phyloP scores from a whole-genome alignment of 2,329 filamentous ascomycete genomes.

The Colletotrichum endophyticum region DNA sequence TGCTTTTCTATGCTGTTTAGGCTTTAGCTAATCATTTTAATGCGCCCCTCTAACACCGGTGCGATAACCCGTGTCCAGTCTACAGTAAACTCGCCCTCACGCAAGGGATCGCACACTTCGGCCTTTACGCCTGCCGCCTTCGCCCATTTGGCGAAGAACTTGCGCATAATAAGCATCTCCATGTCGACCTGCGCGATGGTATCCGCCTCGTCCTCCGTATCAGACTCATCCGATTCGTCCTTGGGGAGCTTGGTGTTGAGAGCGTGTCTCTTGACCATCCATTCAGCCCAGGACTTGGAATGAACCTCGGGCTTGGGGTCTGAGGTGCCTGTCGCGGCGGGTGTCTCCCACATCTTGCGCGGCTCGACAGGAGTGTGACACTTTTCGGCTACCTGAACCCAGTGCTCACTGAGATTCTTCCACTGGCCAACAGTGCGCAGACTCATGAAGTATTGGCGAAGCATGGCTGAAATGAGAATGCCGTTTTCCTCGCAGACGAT shows the following conservation, averaged over 20 bases:
- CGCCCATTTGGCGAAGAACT: slow-evolving; percentile 77
- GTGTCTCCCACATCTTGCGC: slow-evolving; percentile 37
- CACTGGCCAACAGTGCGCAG: slow-evolving; percentile 82
- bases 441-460: slow-evolving; percentile 91
- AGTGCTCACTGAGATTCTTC: slow-evolving; percentile 75
- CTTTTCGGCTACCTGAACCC: slow-evolving; percentile 67
- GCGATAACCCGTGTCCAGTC: slow-evolving; percentile 84
- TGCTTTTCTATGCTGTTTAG: neutral
- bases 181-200: slow-evolving; percentile 51
- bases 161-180: slow-evolving; percentile 69
- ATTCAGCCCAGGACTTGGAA: slow-evolving; percentile 38
- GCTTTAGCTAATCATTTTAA: slow-evolving; percentile 49
- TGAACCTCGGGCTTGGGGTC: slow-evolving; percentile 22
- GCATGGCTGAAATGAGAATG: slow-evolving; percentile 82
- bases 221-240: slow-evolving; percentile 46
- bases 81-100: slow-evolving; percentile 64
- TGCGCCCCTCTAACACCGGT: slow-evolving; percentile 79
- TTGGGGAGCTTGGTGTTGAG: slow-evolving; percentile 35
- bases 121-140: slow-evolving; percentile 67
- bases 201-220: slow-evolving; percentile 38
- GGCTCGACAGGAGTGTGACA: slow-evolving; percentile 58
- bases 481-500: slow-evolving; percentile 87
- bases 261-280: slow-evolving; percentile 39
- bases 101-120: slow-evolving; percentile 57
- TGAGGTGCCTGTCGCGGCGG: slow-evolving; percentile 21